A percentile compares a stretch with the other conserved stretches of the same genome.
phyloP scores from a whole-genome alignment of 1,284 basidiomycete genomes.

The Ustilago loliicola region DNA sequence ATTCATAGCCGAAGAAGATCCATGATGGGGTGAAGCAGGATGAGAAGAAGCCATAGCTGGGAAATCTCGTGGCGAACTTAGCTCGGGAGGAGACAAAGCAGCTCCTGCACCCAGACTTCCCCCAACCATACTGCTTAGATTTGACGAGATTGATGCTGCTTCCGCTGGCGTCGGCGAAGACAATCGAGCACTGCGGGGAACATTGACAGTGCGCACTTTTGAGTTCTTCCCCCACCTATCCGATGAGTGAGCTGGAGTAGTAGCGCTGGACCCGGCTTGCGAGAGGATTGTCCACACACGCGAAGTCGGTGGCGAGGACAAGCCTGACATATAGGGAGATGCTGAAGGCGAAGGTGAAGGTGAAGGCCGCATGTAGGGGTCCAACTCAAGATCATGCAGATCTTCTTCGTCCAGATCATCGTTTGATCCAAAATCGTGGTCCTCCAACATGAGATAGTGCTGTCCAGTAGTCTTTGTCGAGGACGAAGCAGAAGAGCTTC shows the following conservation, averaged over 20 bases:
- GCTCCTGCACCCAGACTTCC: background rate
- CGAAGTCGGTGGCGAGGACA: constrained; percentile 36
- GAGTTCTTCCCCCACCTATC: constrained; percentile 49
- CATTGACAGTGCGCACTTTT: constrained; percentile 62
- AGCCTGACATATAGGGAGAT: constrained; percentile 42
- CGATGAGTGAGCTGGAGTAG: constrained; percentile 25
- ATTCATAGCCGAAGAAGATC: background rate
- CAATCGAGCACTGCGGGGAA: constrained; percentile 51
- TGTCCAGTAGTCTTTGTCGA: constrained; percentile 7
- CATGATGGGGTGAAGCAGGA: constrained; percentile 10
- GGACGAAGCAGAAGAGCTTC: constrained; percentile 15
- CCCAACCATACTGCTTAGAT: constrained; percentile 14
- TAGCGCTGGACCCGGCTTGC: constrained; percentile 36
- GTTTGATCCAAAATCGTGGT: constrained; percentile 29
- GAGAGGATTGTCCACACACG: constrained; percentile 66
- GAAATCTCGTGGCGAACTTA: constrained; percentile 24
- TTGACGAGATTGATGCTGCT: constrained; percentile 18
- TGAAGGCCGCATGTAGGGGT: constrained; percentile 26
- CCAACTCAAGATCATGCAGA: background rate
- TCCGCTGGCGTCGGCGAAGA: constrained; percentile 37
- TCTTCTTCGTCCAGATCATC: constrained; percentile 21
- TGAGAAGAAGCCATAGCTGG: constrained; percentile 7
- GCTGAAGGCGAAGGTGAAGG: constrained; percentile 43
- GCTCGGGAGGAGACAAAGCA: constrained; percentile 22
- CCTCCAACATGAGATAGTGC: constrained; percentile 29